Evolutionary conservation across 2,329 filamentous ascomycete species (phyloP).

Genomic region (Colletotrichum spaethianum): DNA sequence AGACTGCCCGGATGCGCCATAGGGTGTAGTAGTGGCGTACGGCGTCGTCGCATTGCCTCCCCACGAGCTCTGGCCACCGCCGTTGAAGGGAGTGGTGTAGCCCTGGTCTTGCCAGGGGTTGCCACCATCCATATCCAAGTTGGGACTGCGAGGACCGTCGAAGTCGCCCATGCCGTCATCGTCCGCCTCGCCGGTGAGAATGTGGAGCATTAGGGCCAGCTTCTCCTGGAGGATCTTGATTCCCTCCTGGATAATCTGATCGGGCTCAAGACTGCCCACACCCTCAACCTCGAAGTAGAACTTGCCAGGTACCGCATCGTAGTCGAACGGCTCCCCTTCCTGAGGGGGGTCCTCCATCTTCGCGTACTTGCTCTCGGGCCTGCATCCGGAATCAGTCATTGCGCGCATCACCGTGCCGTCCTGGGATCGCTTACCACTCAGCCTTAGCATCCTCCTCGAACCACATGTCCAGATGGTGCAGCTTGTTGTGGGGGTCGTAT

Average conservation of each 20-base stretch:
- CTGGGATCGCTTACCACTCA: constrained; percentile 80
- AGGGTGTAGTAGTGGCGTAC: constrained; percentile 59
- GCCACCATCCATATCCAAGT: constrained; percentile 71
- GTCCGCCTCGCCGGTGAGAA: constrained; percentile 67
- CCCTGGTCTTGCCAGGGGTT: constrained; percentile 74
- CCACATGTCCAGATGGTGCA: constrained; percentile 94
- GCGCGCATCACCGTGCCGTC: background rate
- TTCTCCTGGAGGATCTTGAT: constrained; percentile 93
- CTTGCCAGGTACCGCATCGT: constrained; percentile 83
- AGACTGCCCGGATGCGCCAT: constrained; percentile 65
- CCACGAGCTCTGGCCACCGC: constrained; percentile 74
- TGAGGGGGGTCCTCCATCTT: constrained; percentile 84
- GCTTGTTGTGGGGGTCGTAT: constrained; percentile 97
- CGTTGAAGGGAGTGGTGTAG: constrained; percentile 77
- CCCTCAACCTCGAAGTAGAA: constrained; percentile 98
- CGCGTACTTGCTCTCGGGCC: constrained; percentile 86
- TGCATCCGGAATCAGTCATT: constrained; percentile 55
- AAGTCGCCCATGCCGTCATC: constrained; percentile 73
- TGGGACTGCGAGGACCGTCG: constrained; percentile 77
- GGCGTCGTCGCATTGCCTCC: constrained; percentile 69
- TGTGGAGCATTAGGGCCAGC: constrained; percentile 83
- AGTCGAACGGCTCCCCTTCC: constrained; percentile 91
- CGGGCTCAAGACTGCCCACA: constrained; percentile 88
- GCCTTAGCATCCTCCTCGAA: constrained; percentile 86
- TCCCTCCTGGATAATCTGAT: constrained; percentile 88